Base-by-base conservation (phyloP, 2,329 filamentous ascomycete species). In the Amylocarpus encephaloides region DNA sequence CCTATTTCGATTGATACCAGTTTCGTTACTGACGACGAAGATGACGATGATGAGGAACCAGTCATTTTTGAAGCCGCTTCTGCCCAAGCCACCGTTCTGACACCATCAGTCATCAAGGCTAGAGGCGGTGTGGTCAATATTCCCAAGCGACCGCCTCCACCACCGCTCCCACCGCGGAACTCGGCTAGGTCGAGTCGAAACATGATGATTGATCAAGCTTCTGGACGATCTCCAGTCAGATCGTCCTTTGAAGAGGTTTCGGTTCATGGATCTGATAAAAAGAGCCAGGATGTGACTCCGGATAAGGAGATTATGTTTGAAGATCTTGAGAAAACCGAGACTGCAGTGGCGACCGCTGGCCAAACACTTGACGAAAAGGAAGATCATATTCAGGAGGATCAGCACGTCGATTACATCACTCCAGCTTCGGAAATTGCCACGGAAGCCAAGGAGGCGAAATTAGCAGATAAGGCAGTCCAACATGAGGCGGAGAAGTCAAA, bases 111-210 rank as follows among this genome's bases (percentile, higher is more conserved):
- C 6, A 59, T 66, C 33, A 66, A 63, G 22, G 85, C 82, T 35
- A 85, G 87, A 63, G 88, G 89, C 19, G 85, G 85, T 45, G 73
- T 96, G 45, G 88, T 96, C 26, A 90, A 82, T 41, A 95, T 96
- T 51, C 82, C 87, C 11, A 94, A 92, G 70, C 79, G 89, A 33
- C 69, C 83, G 1, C 80, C 88, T 1, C 90, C 91, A 1, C 82
- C 86, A 7, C 76, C 64, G 16, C 43, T 95, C 11, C 91, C 91
- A 1, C 76, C 80, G 2, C 77, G 90, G 43, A 95, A 86, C 63
- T 85, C 88, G 1, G 82, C 83, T 9, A 55, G 65, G 55, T 43
- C 45, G 7, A 61, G 55, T 38, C 63, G 47, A 47, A 40, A 34
- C 50, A 50, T 48, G 35, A 66, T 62, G 51, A 51, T 62, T 26